Evolutionary conservation across 805 yeast species (phyloP), one percentile per base, ranked within the genome.

Genomic region (Kluyveromyces aestuarii): DNA sequence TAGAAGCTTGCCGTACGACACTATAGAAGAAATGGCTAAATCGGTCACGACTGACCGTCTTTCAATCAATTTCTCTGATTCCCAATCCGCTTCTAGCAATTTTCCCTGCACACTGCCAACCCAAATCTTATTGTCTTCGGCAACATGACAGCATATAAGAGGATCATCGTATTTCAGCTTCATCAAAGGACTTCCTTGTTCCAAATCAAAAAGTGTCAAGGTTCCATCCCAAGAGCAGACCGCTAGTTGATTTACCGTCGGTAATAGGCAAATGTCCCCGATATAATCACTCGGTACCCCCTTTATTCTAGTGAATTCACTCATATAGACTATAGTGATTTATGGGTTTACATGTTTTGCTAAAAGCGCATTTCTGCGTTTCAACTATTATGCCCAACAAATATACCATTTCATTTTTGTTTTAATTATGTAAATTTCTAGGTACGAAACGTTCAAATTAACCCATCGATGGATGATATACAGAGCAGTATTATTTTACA

Each of bases 191-290:
- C 48, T 46, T 10, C 56, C 52, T 3, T 52, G 46, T 21, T 62
- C 60, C 1, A 68, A 60, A 50, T 73, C 72, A 56, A 73, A 80
- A 3, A 79, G 60, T 5, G 70, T 57, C 0, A 80, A 57, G 2
- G 68, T 57, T 2, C 77, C 74, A 54, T 80, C 85, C 87, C 88
- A 82, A 0, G 82, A 68, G 2, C 82, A 69, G 1, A 71, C 77
- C 2, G 77, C 60, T 13, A 82, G 64, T 45, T 72, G 71, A n/a
- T 54, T 52, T 10, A 54, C 53, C 8, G 54, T 58, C 5, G 56
- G 49, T 2, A 62, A 46, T 14, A 65, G 53, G 18, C 55, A 50
- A 6, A 61, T 17, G 41, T 57, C 62, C 47, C 66, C 58, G 6
- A 63, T 54, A 45, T 61, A 63, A 49, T 63, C 67, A 13, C 44